These are phyloP conservation scores for Pulveroboletus sp. DNA, from an alignment of 768 basidiomycete species.

Conservation along the genomic window DNA sequence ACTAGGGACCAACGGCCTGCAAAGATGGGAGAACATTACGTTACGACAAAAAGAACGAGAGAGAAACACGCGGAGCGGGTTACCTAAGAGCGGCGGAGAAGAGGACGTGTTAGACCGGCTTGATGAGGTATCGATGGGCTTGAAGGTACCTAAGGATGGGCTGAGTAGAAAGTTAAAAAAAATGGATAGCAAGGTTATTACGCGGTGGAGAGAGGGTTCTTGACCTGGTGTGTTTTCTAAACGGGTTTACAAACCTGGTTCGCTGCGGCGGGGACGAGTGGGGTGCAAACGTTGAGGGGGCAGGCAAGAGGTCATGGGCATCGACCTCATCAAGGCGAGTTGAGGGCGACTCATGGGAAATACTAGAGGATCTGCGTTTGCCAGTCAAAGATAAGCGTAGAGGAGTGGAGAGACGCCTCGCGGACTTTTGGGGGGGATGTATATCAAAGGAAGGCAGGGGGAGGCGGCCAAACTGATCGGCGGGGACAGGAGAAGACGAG, in stretches of 20 bases:
- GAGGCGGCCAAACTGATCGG: constrained; percentile 9
- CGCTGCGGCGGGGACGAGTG: constrained; percentile 4
- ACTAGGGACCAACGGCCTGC: constrained; percentile 11
- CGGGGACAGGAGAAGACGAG: not conserved
- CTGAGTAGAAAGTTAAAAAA: not conserved
- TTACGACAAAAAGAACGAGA: not conserved
- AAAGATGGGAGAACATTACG: not conserved
- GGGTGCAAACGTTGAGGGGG: not conserved
- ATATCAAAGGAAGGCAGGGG: not conserved
- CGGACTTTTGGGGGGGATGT: not conserved
- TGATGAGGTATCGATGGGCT: not conserved
- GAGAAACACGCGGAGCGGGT: not conserved
- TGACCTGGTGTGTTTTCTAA: constrained; percentile 15
- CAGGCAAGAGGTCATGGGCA: not conserved
- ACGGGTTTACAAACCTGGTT: constrained; percentile 13
- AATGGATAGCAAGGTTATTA: constrained; percentile 1
- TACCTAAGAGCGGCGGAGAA: not conserved
- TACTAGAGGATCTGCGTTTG: constrained; percentile 8
- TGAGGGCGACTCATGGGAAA: not conserved
- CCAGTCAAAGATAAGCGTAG: constrained; percentile 6
- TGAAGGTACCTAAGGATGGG: constrained; percentile 2
- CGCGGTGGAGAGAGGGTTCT: constrained; percentile 13
- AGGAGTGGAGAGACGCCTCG: not conserved
- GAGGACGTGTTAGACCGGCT: not conserved
- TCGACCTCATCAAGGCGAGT: not conserved